Base-by-base conservation (phyloP, 805 yeast species). In the Maudiozyma serrabonitensis region DNA sequence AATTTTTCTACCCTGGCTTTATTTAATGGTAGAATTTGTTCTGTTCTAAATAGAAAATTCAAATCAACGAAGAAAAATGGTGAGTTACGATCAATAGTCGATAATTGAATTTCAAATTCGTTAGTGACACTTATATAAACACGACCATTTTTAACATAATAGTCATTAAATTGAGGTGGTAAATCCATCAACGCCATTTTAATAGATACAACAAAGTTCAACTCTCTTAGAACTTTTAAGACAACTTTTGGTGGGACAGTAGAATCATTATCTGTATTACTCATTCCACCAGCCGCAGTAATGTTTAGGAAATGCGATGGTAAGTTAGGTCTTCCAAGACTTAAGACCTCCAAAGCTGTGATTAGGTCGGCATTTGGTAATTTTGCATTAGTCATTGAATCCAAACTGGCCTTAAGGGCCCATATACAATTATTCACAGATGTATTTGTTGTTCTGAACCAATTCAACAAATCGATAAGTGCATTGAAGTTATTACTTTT, bases 291-390 rank as follows among this genome's bases (percentile, higher is more conserved):
- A 6, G 45, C 52, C 40, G 57, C 62, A n/a, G 61, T 58, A 25
- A 59, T 72, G 4, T 82, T 66, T 53, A 80, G 78, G 54, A 75
- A 76, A 61, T 84, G 81, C 0, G 84, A 73, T 2, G 88, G 82
- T 39, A 86, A 72, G 38, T 78, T 80, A 1, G 97, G 96, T 53
- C 84, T 71, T 3, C 95, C 95, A 39, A 78, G 73, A 40, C 81
- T 78, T 48, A 90, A 71, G 0, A 93, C 96, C 61, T 91, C 95
- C 56, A 91, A 69, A 1, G 95, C 87, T 0, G 98, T 90, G 23
- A 81, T 75, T 19, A 93, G 65, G 66, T 93, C 99, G 0, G 96
- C 93, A 64, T 88, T 87, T 5, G 96, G 95, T 47, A 91, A 69
- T 60, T 95, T 90, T 0, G 99, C 98, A 28, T 89, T 86, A 0